A percentile compares a stretch with the other conserved stretches of the same genome.
Evolutionary conservation across 2,329 filamentous ascomycete genomes (phyloP).

Genomic region (Penicillium glabrum): DNA sequence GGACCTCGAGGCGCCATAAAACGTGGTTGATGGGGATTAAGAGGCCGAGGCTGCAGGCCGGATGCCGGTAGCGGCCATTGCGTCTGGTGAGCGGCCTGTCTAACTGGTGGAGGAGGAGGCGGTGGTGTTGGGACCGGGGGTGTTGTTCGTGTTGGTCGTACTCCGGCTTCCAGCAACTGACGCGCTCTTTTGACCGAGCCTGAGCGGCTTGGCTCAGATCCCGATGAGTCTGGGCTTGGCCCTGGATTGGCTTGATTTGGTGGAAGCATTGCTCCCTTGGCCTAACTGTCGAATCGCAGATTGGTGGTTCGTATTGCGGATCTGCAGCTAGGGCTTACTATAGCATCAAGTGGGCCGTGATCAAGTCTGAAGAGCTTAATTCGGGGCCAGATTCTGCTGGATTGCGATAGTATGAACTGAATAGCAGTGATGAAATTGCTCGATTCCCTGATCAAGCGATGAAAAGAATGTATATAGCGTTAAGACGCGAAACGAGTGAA

Average conservation of each 20-base stretch:
- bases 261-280: slow-evolving; percentile 23
- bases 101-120: slow-evolving; percentile 14
- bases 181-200: slow-evolving; percentile 39
- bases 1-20: slow-evolving; percentile 34
- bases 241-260: slow-evolving; percentile 7
- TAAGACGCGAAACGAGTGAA: slow-evolving; percentile 1
- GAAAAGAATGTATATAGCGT: slow-evolving; percentile 5
- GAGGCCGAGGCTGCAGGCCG: slow-evolving; percentile 22
- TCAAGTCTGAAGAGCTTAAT: not conserved
- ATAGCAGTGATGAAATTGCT: not conserved
- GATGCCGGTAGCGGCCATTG: slow-evolving; percentile 48
- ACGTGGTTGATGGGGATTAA: slow-evolving; percentile 27
- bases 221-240: slow-evolving; percentile 10
- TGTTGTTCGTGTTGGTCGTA: slow-evolving; percentile 22
- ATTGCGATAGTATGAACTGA: not conserved
- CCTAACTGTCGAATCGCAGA: not conserved
- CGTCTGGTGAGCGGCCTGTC: slow-evolving; percentile 36
- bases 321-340: slow-evolving; percentile 1
- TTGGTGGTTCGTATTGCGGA: not conserved
- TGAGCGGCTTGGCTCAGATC: slow-evolving; percentile 18
- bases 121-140: slow-evolving; percentile 11
- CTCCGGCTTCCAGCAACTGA: slow-evolving; percentile 34
- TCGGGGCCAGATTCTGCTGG: not conserved
- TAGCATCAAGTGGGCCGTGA: slow-evolving; percentile 10
- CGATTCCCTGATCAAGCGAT: slow-evolving; percentile 13